Conservation (phyloP, 768 basidiomycete species). For the Kwoniella sp. region DNA sequence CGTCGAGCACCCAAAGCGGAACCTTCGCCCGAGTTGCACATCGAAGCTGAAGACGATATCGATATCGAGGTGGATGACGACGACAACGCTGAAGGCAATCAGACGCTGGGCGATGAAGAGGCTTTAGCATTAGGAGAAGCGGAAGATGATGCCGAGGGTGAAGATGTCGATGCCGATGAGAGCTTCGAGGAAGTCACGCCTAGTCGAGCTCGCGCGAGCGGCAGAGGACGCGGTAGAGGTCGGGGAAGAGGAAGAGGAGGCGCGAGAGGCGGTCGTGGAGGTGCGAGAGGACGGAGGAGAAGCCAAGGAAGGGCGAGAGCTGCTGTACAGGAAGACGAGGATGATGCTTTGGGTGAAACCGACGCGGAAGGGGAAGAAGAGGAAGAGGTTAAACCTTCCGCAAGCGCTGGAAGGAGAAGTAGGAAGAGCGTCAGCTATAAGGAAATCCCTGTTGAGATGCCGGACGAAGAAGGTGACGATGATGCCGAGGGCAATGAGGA, state of each 20-base stretch:
- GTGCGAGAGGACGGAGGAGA: constrained; percentile 18
- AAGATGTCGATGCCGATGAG: constrained; percentile 25
- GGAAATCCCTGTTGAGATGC: constrained; percentile 26
- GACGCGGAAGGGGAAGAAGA: constrained; percentile 15
- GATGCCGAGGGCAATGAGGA: constrained; percentile 29
- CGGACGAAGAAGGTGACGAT: constrained; percentile 23
- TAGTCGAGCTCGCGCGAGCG: not conserved
- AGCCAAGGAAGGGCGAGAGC: constrained; percentile 3
- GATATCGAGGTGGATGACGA: constrained; percentile 20
- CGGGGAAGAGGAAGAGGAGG: constrained; percentile 9
- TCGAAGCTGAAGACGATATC: constrained; percentile 14
- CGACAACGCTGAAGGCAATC: not conserved
- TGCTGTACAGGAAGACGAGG: constrained; percentile 14
- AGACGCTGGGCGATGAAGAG: constrained; percentile 7
- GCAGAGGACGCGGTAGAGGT: constrained; percentile 13
- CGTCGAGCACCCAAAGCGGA: not conserved
- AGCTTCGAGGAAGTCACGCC: constrained; percentile 18
- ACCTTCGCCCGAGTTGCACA: not conserved
- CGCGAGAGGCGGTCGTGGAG: constrained; percentile 7
- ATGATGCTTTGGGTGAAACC: constrained; percentile 4
- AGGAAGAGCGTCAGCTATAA: constrained; percentile 42
- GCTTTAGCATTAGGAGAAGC: constrained; percentile 27
- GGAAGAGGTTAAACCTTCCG: constrained; percentile 5
- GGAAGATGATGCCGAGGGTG: constrained; percentile 22
- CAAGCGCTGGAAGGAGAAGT: constrained; percentile 11